Conservation (phyloP, 108 stramenopile genomes). For the Seminavis robusta region DNA sequence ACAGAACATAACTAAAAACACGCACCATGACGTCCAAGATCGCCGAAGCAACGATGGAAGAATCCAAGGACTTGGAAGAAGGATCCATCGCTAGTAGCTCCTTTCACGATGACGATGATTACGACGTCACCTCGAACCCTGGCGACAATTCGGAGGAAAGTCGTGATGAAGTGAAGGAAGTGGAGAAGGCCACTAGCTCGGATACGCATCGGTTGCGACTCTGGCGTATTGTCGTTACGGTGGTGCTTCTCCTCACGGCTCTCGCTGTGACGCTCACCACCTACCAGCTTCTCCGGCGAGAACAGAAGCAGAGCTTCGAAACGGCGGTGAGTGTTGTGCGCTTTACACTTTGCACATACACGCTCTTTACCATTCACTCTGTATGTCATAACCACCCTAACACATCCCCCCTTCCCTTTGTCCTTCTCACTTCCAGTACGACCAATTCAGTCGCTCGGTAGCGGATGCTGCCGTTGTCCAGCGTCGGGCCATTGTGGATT, state of each 20-base stretch:
- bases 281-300: not conserved
- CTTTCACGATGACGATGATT: no score
- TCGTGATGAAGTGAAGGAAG: conserved; percentile 13
- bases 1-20: no score
- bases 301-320: not conserved
- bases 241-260: not conserved
- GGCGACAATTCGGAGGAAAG: not conserved
- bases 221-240: conserved; percentile 7
- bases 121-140: not conserved
- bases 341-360: not conserved
- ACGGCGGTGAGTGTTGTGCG: not conserved
- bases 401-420: not conserved
- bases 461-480: not conserved
- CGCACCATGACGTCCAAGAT: no score
- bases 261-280: conserved; percentile 2
- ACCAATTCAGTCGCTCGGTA: not conserved
- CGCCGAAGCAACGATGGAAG: no score
- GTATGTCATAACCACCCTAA: not conserved
- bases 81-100: no score
- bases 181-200: not conserved
- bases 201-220: conserved; percentile 1
- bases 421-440: not conserved
- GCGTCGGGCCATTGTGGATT: not conserved
- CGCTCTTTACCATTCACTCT: not conserved
- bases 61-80: no score